Conservation (phyloP, 2,329 filamentous ascomycete genomes). For the Cytospora chrysosperma region DNA sequence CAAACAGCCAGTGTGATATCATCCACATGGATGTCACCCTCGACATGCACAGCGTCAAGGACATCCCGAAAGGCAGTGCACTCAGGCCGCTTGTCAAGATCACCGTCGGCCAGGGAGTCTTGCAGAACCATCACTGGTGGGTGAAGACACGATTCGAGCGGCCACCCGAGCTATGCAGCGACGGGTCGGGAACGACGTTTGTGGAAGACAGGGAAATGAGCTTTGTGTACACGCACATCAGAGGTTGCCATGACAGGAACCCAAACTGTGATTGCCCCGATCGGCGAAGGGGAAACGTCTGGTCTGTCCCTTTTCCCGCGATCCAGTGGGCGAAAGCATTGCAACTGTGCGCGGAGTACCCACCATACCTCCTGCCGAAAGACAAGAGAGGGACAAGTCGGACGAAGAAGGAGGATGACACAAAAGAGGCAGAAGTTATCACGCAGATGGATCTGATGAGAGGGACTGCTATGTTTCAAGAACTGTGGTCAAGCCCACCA, state of each 20-base stretch:
- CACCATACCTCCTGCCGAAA: conserved; percentile 37
- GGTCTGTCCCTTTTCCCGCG: conserved; percentile 55
- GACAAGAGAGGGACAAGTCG: conserved; percentile 14
- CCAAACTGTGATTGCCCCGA: conserved; percentile 52
- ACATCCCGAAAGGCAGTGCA: conserved; percentile 52
- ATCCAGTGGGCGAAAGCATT: conserved; percentile 59
- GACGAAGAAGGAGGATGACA: conserved; percentile 29
- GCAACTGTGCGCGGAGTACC: conserved; percentile 55
- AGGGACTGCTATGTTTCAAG: conserved; percentile 66
- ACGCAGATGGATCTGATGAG: conserved; percentile 57
- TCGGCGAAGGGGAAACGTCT: conserved; percentile 47
- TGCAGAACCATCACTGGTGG: conserved; percentile 60
- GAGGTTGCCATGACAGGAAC: conserved; percentile 49
- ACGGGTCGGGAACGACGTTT: conserved; percentile 40
- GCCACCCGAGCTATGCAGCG: conserved; percentile 52
- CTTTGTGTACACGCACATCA: conserved; percentile 48
- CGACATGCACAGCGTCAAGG: conserved; percentile 54
- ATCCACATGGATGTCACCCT: conserved; percentile 63
- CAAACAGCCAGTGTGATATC: conserved; percentile 53
- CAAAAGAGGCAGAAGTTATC: conserved; percentile 29
- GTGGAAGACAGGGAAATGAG: conserved; percentile 44
- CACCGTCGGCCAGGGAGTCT: conserved; percentile 51
- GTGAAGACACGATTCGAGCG: conserved; percentile 59
- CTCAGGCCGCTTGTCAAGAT: conserved; percentile 60
- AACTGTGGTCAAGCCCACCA: conserved; percentile 58